Percentiles rank a stretch among this genome's conserved stretches.
Evolutionary conservation across 345 rosid species (phyloP).

Genomic region (Euphorbia pulcherrima): DNA sequence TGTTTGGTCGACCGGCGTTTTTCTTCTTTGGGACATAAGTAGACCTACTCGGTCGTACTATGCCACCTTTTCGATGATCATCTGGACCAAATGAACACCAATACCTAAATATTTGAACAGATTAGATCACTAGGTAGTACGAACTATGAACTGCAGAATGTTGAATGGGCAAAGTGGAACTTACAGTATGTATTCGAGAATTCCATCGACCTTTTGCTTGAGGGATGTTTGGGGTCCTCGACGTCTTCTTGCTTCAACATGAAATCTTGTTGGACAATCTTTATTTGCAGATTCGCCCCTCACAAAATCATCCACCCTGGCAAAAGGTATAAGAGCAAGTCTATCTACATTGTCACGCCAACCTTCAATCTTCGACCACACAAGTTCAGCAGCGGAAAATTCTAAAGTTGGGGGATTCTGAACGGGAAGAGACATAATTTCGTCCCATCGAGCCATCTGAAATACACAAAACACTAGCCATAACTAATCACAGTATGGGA

Average conservation of each 20-base stretch:
- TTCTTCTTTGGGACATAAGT: slow-evolving; percentile 75
- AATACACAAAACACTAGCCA: slow-evolving; percentile 1
- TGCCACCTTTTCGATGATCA: slow-evolving; percentile 84
- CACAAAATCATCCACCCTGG: slow-evolving; percentile 90
- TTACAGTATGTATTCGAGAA: slow-evolving; percentile 92
- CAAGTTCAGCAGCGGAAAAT: slow-evolving; percentile 69
- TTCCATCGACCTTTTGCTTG: slow-evolving; percentile 92
- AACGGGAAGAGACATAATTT: slow-evolving; percentile 81
- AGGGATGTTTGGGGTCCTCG: slow-evolving; percentile 44
- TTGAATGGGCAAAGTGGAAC: slow-evolving; percentile 28
- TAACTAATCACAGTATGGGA: neutral
- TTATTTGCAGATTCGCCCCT: slow-evolving; percentile 79
- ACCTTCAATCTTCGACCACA: slow-evolving; percentile 95
- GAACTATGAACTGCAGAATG: slow-evolving; percentile 9
- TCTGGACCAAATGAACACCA: slow-evolving; percentile 99
- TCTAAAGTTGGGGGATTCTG: slow-evolving; percentile 79
- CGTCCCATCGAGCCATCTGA: slow-evolving; percentile 99
- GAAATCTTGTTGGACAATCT: slow-evolving; percentile 90
- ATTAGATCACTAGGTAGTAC: slow-evolving; percentile 1
- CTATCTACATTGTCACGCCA: slow-evolving; percentile 89
- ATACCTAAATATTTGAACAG: slow-evolving; percentile 50
- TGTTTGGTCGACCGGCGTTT: slow-evolving; percentile 89
- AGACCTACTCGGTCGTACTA: slow-evolving; percentile 80
- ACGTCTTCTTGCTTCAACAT: slow-evolving; percentile 89
- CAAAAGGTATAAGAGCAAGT: slow-evolving; percentile 81